Evolutionary conservation across 345 rosid genomes (phyloP).

Genomic region (Pugionium cornutum): DNA sequence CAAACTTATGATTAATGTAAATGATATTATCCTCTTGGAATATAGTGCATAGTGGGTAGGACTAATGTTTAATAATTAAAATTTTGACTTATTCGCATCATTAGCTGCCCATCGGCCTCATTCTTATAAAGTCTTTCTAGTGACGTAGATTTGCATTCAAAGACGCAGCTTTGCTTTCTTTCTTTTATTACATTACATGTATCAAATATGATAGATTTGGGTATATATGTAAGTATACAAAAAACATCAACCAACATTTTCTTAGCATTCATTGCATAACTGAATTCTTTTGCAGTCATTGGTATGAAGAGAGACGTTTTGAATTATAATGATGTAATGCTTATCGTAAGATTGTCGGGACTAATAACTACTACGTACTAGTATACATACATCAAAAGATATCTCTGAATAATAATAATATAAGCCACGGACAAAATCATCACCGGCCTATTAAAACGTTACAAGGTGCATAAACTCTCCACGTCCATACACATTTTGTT

Average conservation of each 20-base stretch:
- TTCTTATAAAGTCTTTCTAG: slow-evolving; percentile 8
- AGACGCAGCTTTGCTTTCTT: neutral
- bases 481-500: slow-evolving; percentile 34
- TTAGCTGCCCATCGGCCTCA: slow-evolving; percentile 32
- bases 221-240: neutral
- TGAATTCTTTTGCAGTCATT: neutral
- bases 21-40: slow-evolving; percentile 17
- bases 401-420: too few species aligned
- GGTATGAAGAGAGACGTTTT: neutral
- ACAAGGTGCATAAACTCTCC: slow-evolving; percentile 29
- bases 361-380: too few species aligned
- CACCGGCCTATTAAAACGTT: slow-evolving; percentile 30
- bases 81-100: slow-evolving; percentile 16
- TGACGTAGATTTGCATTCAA: slow-evolving; percentile 23
- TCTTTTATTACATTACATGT: slow-evolving; percentile 1
- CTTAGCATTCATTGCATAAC: slow-evolving; percentile 3
- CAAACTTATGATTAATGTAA: slow-evolving; percentile 15
- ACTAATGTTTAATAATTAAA: slow-evolving; percentile 17
- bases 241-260: slow-evolving; percentile 10
- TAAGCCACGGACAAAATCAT: slow-evolving; percentile 10
- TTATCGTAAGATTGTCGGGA: neutral
- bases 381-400: too few species aligned
- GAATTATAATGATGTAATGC: neutral
- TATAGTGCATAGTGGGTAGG: slow-evolving; percentile 22
- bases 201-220: too few species aligned